Conservation (phyloP, 1,284 basidiomycete genomes). For the Tilletia walkeri region DNA sequence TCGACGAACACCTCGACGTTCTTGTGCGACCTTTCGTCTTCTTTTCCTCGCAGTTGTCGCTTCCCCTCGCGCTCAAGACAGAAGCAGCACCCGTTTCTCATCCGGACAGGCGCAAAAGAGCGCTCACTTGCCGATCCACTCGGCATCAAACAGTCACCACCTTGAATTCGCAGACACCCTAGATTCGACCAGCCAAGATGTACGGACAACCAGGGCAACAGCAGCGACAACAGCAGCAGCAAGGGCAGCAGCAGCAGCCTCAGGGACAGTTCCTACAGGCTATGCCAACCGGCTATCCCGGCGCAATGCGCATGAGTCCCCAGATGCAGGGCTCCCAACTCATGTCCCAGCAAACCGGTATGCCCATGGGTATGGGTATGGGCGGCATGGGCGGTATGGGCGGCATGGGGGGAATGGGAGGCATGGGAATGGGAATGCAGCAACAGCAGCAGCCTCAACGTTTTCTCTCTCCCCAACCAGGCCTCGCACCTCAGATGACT, state of each 20-base stretch:
- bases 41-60: too few relatives aligned
- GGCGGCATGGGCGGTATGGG: slow-evolving; percentile 18
- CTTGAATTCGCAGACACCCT: too few relatives aligned
- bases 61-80: too few relatives aligned
- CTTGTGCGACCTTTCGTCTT: too few relatives aligned
- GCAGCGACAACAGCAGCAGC: slow-evolving; percentile 29
- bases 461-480: slow-evolving; percentile 13
- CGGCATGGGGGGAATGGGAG: slow-evolving; percentile 19
- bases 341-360: slow-evolving; percentile 36
- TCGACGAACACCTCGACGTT: too few relatives aligned
- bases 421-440: slow-evolving; percentile 18
- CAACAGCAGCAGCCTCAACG: slow-evolving; percentile 22
- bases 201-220: slow-evolving; percentile 19
- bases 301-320: neutral
- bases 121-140: too few relatives aligned
- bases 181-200: neutral
- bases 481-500: slow-evolving; percentile 41
- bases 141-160: neutral
- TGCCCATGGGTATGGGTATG: slow-evolving; percentile 25
- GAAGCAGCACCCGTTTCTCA: too few relatives aligned
- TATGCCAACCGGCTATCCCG: slow-evolving; percentile 9
- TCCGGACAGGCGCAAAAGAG: too few relatives aligned
- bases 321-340: slow-evolving; percentile 14
- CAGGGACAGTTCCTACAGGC: neutral
- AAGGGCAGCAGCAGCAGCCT: neutral